Conservation (phyloP, 176 grass and related monocot genomes). For the Hyparrhenia diplandra region DNA sequence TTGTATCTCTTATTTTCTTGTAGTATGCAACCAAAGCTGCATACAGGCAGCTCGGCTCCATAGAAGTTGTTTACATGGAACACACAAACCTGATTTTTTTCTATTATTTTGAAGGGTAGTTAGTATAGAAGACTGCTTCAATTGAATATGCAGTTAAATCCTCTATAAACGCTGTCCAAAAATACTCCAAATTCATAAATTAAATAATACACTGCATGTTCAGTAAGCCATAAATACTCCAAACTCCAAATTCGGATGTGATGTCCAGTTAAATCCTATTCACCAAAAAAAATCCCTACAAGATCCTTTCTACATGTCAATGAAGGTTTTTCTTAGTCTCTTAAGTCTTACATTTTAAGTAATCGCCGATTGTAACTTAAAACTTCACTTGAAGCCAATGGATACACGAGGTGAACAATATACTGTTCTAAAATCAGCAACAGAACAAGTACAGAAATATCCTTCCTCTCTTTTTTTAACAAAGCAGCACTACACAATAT, state of each 20-base stretch:
- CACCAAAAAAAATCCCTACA: neutral
- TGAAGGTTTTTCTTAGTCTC: neutral
- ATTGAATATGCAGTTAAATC: neutral
- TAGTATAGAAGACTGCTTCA: neutral
- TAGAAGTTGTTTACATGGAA: neutral
- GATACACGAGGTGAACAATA: neutral
- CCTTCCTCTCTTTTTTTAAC: neutral
- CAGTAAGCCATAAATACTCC: neutral
- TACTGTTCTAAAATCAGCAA: neutral
- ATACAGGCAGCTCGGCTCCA: neutral
- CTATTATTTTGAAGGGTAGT: neutral
- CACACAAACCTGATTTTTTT: neutral
- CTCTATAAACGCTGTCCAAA: neutral
- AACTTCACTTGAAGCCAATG: neutral
- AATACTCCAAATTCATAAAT: neutral
- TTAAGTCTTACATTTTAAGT: neutral
- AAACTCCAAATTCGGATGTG: neutral
- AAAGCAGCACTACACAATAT: neutral
- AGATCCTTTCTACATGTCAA: neutral
- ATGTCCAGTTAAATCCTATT: slow-evolving; percentile 5
- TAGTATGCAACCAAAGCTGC: neutral
- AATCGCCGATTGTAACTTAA: neutral
- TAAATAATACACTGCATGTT: neutral
- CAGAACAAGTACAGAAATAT: neutral
- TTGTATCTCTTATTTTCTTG: neutral